These are phyloP conservation scores for Trametes elegans DNA, from an alignment of 768 basidiomycete species.

Conservation along the genomic window DNA sequence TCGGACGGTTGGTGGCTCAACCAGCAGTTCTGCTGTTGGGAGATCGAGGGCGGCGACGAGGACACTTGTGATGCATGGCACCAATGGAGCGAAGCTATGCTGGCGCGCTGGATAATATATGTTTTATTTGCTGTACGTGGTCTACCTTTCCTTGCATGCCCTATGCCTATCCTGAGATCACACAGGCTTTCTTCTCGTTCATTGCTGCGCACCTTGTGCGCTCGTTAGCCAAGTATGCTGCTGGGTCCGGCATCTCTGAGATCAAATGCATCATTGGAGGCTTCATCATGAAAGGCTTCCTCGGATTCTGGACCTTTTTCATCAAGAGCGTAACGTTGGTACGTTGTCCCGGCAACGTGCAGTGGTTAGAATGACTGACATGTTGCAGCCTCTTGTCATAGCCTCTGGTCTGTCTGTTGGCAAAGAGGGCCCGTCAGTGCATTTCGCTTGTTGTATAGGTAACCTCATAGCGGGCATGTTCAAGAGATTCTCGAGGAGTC, in stretches of 20 bases:
- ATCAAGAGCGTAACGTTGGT: constrained; percentile 96
- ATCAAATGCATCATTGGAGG: constrained; percentile 98
- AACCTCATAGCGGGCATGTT: constrained; percentile 87
- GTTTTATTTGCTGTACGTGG: constrained; percentile 81
- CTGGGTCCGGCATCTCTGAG: constrained; percentile 97
- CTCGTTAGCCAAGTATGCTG: constrained; percentile 89
- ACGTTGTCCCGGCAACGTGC: constrained; percentile 29
- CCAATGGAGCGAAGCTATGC: constrained; percentile 74
- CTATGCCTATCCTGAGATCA: not conserved
- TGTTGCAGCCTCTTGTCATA: constrained; percentile 83
- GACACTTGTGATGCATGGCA: constrained; percentile 91
- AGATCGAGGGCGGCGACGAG: constrained; percentile 78
- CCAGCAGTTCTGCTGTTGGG: constrained; percentile 98
- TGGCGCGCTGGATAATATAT: constrained; percentile 82
- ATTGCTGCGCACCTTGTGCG: constrained; percentile 86
- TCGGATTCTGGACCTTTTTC: constrained; percentile 84
- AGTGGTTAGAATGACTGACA: constrained; percentile 11
- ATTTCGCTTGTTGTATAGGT: constrained; percentile 94
- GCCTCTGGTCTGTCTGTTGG: constrained; percentile 96
- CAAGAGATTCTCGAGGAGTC: constrained; percentile 77
- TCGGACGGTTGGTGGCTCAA: constrained; percentile 98
- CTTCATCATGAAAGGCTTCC: constrained; percentile 95
- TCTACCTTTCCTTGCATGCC: too few species aligned
- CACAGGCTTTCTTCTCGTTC: constrained; percentile 77
- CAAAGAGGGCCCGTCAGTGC: constrained; percentile 98